A percentile compares a stretch with the other conserved stretches of the same genome.
phyloP scores from a whole-genome alignment of 352 stramenopile species.

The Pythium rishiriense region DNA sequence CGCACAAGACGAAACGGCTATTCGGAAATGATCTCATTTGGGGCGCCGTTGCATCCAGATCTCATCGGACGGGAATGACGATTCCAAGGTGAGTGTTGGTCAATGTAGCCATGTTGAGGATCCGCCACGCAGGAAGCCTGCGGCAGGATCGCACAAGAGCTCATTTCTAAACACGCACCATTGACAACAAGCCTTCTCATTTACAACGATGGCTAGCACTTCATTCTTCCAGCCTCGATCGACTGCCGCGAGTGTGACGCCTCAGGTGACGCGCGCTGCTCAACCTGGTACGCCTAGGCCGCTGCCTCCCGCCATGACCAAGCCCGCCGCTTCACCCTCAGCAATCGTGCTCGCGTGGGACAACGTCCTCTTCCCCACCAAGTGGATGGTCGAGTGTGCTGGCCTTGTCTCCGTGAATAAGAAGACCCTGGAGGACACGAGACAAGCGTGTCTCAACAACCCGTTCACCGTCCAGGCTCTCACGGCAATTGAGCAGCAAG shows the following conservation, averaged over 20 bases:
- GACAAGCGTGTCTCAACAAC: conserved; percentile 16
- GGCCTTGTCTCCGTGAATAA: background rate
- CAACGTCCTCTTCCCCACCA: conserved; percentile 30
- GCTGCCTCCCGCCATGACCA: conserved; percentile 1
- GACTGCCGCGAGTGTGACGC: background rate
- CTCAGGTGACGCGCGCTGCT: conserved; percentile 12
- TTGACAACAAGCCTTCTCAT: background rate
- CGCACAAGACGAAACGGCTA: no score
- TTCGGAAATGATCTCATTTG: background rate
- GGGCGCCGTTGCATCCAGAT: no score
- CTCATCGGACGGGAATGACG: background rate
- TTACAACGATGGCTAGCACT: background rate
- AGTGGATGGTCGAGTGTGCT: conserved; percentile 23
- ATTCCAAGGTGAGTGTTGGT: background rate
- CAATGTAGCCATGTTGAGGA: conserved; percentile 10
- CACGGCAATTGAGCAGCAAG: conserved; percentile 25
- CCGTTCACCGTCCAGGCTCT: conserved; percentile 23
- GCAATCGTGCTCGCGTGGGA: conserved; percentile 30
- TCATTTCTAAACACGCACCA: conserved; percentile 15
- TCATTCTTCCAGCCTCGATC: conserved; percentile 21
- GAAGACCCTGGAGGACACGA: conserved; percentile 15
- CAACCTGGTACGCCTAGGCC: conserved; percentile 12
- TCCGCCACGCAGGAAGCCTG: background rate
- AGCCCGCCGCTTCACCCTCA: background rate
- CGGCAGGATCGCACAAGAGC: background rate